Evolutionary conservation across 2,329 filamentous ascomycete genomes (phyloP), one percentile per base, ranked within the genome.

Genomic region (Xylaria sp.): DNA sequence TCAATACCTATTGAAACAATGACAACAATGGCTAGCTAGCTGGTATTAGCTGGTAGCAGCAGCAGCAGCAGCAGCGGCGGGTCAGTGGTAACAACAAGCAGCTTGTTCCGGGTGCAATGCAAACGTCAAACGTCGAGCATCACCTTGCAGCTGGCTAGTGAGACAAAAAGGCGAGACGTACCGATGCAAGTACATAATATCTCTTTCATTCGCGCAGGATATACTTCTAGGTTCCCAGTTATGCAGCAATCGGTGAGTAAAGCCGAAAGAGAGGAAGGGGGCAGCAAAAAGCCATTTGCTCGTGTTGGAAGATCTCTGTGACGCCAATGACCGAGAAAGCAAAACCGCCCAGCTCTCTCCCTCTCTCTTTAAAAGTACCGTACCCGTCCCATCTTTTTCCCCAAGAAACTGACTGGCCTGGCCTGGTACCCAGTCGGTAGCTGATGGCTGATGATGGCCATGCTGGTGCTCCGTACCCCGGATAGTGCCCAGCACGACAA

Each of bases 81-180:
- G 42, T 46, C 42, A n/a, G 42, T 6, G 5, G 11, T 46, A 46
- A 56, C 56, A 37, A 53, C 55, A n/a, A 46, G 37, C 16, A 35
- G 44, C 35, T 7, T 49, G 44, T 48, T 18, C 23, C 37, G 48
- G 48, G 57, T 61, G 19, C 54, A 42, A 58, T 54, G 59, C 59
- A 63, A 63, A 62, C 62, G 55, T 16, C 57, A 11, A 23, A 6
- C 47, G 47, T 49, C 19, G 37, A 53, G 30, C 49, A 57, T 53
- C 47, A 57, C 53, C 42, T 56, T 19, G 47, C 39, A 52, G 50
- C 57, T 46, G 10, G 37, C 16, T 5, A 11, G n/a, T 48, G 11
- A 52, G 51, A 52, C 39, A 18, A 5, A 16, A 57, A 48, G 23
- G 35, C 44, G 50, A 6, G 13, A 46, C 42, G 42, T n/a, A 46